A percentile compares a stretch with the other conserved stretches of the same genome.
phyloP scores from a whole-genome alignment of 768 basidiomycete species.

The Saitozyma podzolica region DNA sequence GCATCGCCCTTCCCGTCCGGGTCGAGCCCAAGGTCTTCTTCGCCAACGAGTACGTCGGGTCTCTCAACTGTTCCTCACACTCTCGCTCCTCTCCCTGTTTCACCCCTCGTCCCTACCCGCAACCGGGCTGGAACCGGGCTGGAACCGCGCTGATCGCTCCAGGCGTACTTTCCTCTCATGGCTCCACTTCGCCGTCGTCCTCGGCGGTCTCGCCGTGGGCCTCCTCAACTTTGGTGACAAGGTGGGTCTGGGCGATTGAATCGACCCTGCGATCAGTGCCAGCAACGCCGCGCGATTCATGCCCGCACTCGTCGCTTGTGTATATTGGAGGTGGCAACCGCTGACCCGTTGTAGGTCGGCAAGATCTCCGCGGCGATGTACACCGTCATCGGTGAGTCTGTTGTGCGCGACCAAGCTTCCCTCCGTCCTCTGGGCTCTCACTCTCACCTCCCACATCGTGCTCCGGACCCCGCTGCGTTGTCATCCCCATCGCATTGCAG shows the following conservation, averaged over 20 bases:
- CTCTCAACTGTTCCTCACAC: not conserved
- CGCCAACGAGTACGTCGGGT: conserved; percentile 51
- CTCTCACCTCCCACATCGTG: not conserved
- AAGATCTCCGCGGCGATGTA: conserved; percentile 97
- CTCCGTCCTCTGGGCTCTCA: conserved; percentile 41
- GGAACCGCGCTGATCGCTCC: not conserved
- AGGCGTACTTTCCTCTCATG: conserved; percentile 85
- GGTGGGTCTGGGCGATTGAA: conserved; percentile 55
- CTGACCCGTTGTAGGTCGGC: conserved; percentile 64
- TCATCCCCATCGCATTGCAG: not conserved
- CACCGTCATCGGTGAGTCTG: conserved; percentile 73
- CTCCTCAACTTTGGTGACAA: conserved; percentile 97
- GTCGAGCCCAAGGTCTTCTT: conserved; percentile 57
- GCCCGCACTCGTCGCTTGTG: no score
- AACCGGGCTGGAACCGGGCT: not conserved
- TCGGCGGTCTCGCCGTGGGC: conserved; percentile 93
- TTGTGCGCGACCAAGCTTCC: no score
- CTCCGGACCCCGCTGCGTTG: not conserved
- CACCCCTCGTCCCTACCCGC: no score
- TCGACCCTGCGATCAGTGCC: no score
- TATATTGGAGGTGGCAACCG: not conserved
- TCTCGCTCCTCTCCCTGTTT: not conserved
- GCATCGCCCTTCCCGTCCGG: conserved; percentile 92
- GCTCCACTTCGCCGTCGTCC: conserved; percentile 96
- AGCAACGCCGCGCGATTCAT: no score